Base-by-base conservation (phyloP, 1,139 yeast genomes). In the Debaryomyces fabryi region DNA sequence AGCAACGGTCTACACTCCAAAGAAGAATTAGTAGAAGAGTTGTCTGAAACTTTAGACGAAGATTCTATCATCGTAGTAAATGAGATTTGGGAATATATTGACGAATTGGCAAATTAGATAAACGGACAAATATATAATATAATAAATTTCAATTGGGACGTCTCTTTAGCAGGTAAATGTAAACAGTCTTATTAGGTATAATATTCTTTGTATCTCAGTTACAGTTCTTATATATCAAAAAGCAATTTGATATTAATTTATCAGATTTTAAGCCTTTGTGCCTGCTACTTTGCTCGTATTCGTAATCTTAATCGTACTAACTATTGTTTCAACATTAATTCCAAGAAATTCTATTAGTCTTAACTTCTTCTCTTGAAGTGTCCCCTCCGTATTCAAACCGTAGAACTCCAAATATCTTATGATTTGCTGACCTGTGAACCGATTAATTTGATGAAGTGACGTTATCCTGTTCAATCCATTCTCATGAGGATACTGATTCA, bases 21-120 rank as follows among this genome's bases (percentile, higher is more conserved):
- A 42, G 54, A 63, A 3, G 67, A 60, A 13, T 67, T 81, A 44
- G 53, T 73, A 13, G 62, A 64, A 7, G 86, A 81, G 50, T 66
- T 82, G 44, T 61, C 63, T 7, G 85, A 82, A 53, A 78, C 83
- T 1, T 63, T 81, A 37, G 85, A 82, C 51, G 85, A 82, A 34
- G 86, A 82, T 59, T 78, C 85, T 1, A 62, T 57, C n/a, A 63
- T 60, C 15, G 72, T 79, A 45, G 76, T 75, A 2, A 69, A 75
- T 21, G 74, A 71, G 46, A 58, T 73, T 40, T 68, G 65, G 60
- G 52, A 54, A n/a, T 69, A 48, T 50, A 59, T 68, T 10, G 41
- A 35, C 15, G 41, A 38, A 30, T 33, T 46, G 21, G 39, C 27
- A 18, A 24, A 6, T 6, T 21, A 21, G 20, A 12, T 15, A 38